A percentile compares a stretch with the other conserved stretches of the same genome.
Evolutionary conservation across 192 early-diverging fungal genomes (phyloP).

Genomic region (Chytriomyces sp.): DNA sequence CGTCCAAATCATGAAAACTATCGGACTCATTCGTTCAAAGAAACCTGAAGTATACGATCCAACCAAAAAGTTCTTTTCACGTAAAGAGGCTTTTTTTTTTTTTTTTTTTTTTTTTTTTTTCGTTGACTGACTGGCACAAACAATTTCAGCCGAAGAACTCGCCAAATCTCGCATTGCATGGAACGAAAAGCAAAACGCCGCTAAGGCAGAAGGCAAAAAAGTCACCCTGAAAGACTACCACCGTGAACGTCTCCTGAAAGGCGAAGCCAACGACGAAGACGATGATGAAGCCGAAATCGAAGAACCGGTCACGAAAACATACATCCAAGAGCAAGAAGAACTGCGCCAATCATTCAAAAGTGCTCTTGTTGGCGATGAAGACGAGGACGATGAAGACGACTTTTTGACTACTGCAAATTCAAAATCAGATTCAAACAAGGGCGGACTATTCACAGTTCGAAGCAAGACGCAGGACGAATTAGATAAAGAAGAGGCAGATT

Average conservation of each 20-base stretch:
- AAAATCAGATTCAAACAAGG: conserved; percentile 40
- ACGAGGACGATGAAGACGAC: conserved; percentile 69
- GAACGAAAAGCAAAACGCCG: conserved; percentile 68
- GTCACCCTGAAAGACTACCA: conserved; percentile 88
- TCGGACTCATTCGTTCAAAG: conserved; percentile 75
- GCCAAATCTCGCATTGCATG: conserved; percentile 63
- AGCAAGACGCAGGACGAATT: conserved; percentile 77
- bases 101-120: background rate
- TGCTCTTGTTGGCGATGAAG: conserved; percentile 36
- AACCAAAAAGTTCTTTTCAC: conserved; percentile 73
- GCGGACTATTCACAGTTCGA: conserved; percentile 71
- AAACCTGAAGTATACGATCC: conserved; percentile 85
- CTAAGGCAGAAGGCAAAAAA: conserved; percentile 64
- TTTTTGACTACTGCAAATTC: conserved; percentile 20
- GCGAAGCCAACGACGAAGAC: conserved; percentile 41
- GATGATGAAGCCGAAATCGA: conserved; percentile 40
- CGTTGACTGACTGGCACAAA: conserved; percentile 3
- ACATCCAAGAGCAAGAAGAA: conserved; percentile 83
- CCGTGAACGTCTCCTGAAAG: conserved; percentile 70
- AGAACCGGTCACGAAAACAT: conserved; percentile 59
- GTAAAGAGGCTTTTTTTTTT: background rate
- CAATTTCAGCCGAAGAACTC: conserved; percentile 58
- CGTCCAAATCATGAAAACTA: conserved; percentile 91
- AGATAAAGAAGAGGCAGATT: conserved; percentile 85
- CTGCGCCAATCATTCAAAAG: conserved; percentile 74